Percentiles rank a stretch among this genome's conserved stretches.
Conservation (phyloP, 2,329 filamentous ascomycete species). For the Aaosphaeria pasadenensis region DNA sequence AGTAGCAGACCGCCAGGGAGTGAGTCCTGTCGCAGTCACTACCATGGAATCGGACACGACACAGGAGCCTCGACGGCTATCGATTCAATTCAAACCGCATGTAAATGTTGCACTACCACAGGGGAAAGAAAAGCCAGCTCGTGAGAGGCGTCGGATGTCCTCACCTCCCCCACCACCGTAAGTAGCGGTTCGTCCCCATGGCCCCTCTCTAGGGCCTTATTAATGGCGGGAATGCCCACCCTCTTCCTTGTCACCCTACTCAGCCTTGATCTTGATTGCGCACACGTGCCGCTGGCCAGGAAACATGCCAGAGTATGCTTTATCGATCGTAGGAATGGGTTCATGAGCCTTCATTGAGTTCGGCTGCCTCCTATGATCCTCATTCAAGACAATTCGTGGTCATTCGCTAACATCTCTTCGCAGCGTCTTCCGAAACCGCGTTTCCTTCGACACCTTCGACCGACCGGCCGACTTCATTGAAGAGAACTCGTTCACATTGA, state of each 20-base stretch:
- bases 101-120: constrained; percentile 23
- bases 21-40: neutral
- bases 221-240: constrained; percentile 1
- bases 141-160: constrained; percentile 34
- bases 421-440: constrained; percentile 63
- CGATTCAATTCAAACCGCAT: constrained; percentile 38
- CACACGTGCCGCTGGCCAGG: constrained; percentile 1
- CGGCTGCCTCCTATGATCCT: no score
- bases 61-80: constrained; percentile 31
- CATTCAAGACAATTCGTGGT: no score
- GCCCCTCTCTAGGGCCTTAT: neutral
- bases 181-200: constrained; percentile 17
- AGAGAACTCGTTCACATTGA: constrained; percentile 69
- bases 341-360: no score
- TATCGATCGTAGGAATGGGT: neutral
- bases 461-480: constrained; percentile 61
- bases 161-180: constrained; percentile 43
- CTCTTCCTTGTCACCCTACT: neutral
- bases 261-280: neutral
- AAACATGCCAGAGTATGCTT: constrained; percentile 26
- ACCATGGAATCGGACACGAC: constrained; percentile 7
- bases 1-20: constrained; percentile 3
- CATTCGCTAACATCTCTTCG: constrained; percentile 10
- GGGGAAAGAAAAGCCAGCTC: constrained; percentile 25
- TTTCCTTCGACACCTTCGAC: constrained; percentile 74